Evolutionary conservation across 345 rosid species (phyloP), one percentile per base, ranked within the genome.

Genomic region (Brassica napus): DNA sequence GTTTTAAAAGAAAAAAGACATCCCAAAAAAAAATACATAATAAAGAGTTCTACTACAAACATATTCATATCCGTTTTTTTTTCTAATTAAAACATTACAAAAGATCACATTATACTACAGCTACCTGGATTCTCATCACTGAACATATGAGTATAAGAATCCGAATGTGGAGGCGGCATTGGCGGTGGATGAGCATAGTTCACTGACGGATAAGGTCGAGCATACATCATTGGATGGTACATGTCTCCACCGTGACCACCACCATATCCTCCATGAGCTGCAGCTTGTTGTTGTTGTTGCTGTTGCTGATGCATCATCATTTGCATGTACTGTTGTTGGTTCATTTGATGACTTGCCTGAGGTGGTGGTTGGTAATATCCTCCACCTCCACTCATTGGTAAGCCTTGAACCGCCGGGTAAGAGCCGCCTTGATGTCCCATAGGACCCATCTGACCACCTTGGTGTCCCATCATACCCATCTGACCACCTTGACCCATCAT

Each of bases 71-170:
- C 80, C 73, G 62, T 15, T 28, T 21, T 60, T 64, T 60, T 0
- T 2, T 49, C 63, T 59, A 70, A 75, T 54, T 69, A 14, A 4
- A 75, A 54, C 59, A 75, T 57, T 70, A 75, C 77, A 60, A 39
- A 5, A 62, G 66, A 76, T 89, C 87, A 95, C 99, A 91, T 96
- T 75, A 96, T 78, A 82, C 86, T 92, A 85, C 99, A 93, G 81
- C 98, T 86, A 55, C 86, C 77, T 0, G 98, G 69, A 61, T 96
- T 96, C 88, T 96, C 98, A 84, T 96, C 99, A 34, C 91, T 96
- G 75, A 96, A 89, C 88, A 79, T 82, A 75, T 92, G 84, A 14
- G 92, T 83, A 80, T 88, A 92, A 5, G 88, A 82, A 65, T 90
- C 98, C 26, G 82, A 65, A 6, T 82, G 81, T 0, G 87, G 84